Evolutionary conservation across 2,329 filamentous ascomycete genomes (phyloP).

Genomic region (Alternaria sp.): DNA sequence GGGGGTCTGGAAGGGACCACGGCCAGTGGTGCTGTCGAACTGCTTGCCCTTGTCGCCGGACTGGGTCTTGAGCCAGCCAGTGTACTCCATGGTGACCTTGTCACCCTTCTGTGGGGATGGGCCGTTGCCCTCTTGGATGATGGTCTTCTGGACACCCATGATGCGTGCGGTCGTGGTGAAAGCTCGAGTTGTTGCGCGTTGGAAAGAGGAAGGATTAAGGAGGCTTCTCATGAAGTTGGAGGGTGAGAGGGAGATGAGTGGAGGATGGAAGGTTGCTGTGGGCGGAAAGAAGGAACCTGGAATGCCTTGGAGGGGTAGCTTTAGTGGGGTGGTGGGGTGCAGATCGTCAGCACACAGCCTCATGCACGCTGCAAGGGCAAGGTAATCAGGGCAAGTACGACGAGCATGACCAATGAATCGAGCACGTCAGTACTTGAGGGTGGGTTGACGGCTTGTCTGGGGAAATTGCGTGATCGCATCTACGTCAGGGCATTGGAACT

Average conservation of each 20-base stretch:
- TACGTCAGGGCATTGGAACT: conserved; percentile 4
- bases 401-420: conserved; percentile 12
- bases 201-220: conserved; percentile 10
- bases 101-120: conserved; percentile 37
- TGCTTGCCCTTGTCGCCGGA: conserved; percentile 39
- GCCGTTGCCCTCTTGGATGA: conserved; percentile 37
- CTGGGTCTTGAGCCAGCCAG: conserved; percentile 36
- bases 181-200: conserved; percentile 13
- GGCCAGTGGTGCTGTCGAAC: conserved; percentile 83
- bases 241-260: conserved; percentile 7
- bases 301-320: conserved; percentile 13
- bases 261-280: conserved; percentile 4
- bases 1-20: conserved; percentile 73
- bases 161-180: conserved; percentile 24
- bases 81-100: conserved; percentile 41
- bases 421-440: conserved; percentile 4
- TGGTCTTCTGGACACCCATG: conserved; percentile 41
- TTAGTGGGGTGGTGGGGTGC: conserved; percentile 17
- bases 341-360: conserved; percentile 24
- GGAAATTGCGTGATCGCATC: conserved; percentile 19
- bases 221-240: conserved; percentile 17
- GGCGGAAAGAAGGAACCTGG: conserved; percentile 2
- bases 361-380: conserved; percentile 21
- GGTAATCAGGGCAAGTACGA: conserved; percentile 9
- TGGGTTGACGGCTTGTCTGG: background rate